Evolutionary conservation across 2,329 filamentous ascomycete genomes (phyloP).

Genomic region (Dothistroma pini): DNA sequence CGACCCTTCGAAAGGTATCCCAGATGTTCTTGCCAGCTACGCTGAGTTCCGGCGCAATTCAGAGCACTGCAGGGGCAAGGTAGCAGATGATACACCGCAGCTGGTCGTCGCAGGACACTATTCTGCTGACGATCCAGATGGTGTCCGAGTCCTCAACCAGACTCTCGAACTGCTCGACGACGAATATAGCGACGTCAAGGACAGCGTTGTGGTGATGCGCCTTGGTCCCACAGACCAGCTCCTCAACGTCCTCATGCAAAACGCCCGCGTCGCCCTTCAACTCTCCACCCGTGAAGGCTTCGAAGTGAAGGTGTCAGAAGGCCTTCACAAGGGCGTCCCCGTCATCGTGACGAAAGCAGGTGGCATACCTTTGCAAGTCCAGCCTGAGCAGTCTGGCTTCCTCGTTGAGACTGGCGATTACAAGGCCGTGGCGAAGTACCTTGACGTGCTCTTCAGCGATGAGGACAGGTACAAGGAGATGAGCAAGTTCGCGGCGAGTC

Average conservation of each 20-base stretch:
- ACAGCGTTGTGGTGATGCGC: constrained; percentile 70
- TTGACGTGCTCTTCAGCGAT: constrained; percentile 65
- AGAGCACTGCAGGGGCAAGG: constrained; percentile 52
- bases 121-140: constrained; percentile 78
- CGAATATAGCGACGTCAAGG: constrained; percentile 52
- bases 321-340: constrained; percentile 73
- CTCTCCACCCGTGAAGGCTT: constrained; percentile 80
- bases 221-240: constrained; percentile 75
- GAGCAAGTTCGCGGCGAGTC: constrained; percentile 48
- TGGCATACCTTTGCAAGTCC: constrained; percentile 76
- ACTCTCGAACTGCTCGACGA: constrained; percentile 65
- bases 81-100: constrained; percentile 58
- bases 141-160: constrained; percentile 66
- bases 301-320: constrained; percentile 82
- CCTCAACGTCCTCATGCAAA: constrained; percentile 70
- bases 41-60: constrained; percentile 60
- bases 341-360: constrained; percentile 72
- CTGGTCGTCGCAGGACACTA: constrained; percentile 75
- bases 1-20: constrained; percentile 78
- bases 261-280: constrained; percentile 70
- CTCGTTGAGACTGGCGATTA: constrained; percentile 69
- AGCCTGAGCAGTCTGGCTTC: constrained; percentile 68
- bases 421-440: constrained; percentile 63
- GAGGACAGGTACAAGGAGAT: constrained; percentile 55
- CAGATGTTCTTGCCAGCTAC: constrained; percentile 71